Evolutionary conservation across 306 rosid genomes (phyloP).

Genomic region (Elaeagnus macrophylla): DNA sequence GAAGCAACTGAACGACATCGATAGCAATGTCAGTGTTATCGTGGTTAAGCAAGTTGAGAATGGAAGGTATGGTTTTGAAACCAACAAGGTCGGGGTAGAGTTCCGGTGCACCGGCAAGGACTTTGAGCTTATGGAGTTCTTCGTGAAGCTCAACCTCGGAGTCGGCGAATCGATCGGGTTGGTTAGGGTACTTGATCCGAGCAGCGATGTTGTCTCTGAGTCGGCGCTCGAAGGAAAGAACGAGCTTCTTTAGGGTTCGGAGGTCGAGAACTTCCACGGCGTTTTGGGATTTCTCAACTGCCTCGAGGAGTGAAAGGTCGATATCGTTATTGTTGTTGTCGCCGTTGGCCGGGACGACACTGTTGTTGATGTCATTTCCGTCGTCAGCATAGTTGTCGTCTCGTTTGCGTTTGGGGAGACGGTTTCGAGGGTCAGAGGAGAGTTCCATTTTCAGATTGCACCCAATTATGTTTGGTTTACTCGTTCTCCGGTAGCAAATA

Average conservation of each 20-base stretch:
- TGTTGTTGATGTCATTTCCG: constrained; percentile 17
- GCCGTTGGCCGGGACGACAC: constrained; percentile 4
- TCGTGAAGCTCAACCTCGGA: constrained; percentile 91
- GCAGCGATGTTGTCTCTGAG: constrained; percentile 83
- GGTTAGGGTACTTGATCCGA: constrained; percentile 76
- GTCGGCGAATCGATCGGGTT: constrained; percentile 85
- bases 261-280: constrained; percentile 54
- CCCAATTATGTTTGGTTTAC: too few relatives aligned
- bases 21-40: constrained; percentile 83
- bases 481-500: too few relatives aligned
- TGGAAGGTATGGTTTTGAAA: constrained; percentile 64
- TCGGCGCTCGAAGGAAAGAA: constrained; percentile 84
- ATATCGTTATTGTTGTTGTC: constrained; percentile 9
- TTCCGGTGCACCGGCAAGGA: constrained; percentile 86
- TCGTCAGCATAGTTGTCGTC: constrained; percentile 20
- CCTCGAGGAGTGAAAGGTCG: constrained; percentile 72
- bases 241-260: constrained; percentile 59
- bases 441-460: constrained; percentile 3
- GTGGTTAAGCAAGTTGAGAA: constrained; percentile 64
- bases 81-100: constrained; percentile 75
- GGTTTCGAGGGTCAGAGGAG: constrained; percentile 20
- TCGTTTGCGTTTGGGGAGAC: constrained; percentile 54
- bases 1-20: constrained; percentile 70
- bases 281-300: constrained; percentile 62
- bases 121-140: constrained; percentile 69